Base-by-base conservation (phyloP, 768 basidiomycete genomes). In the Dioszegia aurantiaca region DNA sequence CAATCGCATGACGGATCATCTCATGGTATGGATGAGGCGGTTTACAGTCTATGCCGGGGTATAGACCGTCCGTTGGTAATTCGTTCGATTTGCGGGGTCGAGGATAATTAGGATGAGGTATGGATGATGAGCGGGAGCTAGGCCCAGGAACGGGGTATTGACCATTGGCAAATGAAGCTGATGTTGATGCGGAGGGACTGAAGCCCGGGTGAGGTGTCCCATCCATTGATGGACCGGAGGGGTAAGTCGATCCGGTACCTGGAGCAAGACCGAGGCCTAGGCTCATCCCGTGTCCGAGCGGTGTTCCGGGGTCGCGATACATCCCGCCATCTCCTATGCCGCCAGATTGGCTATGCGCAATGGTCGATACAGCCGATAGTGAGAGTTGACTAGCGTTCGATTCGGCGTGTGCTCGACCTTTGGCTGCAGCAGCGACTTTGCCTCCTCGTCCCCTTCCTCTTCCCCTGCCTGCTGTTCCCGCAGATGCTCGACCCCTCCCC, bases 21-120 rank as follows among this genome's bases (percentile, higher is more conserved):
- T 72, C 70, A 51, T 72, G 70, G 41, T 72, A 72, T 5, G 70
- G 70, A 31, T 72, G 56, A 49, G 70, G 70, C 17, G 70, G 70
- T 61, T 72, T 72, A 55, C 69, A 71, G 42, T 71, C 69, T 27
- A 65, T 62, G 6, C 69, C 69, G 8, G 69, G 69, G 26, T 65
- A 55, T 21, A 63, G 60, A 45, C 69, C 69, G 14, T 68, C 58
- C 2, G 66, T 68, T 0, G 69, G 64, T 6, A 71, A 56, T 58
- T 71, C 69, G 53, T 71, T 71, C 11, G 62, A 45, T 49, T 64
- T 68, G 16, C 67, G 53, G 2, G 28, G 46, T 16, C 30, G 39
- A 4, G 62, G 41, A 12, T 45, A 42, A 26, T 17, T 17, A 1
- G 58, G 49, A 23, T 45, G 21, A 19, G 44, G 46, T 33, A 45